Evolutionary conservation across 306 rosid species (phyloP).

Genomic region (Pterocarpus macrocarpus): DNA sequence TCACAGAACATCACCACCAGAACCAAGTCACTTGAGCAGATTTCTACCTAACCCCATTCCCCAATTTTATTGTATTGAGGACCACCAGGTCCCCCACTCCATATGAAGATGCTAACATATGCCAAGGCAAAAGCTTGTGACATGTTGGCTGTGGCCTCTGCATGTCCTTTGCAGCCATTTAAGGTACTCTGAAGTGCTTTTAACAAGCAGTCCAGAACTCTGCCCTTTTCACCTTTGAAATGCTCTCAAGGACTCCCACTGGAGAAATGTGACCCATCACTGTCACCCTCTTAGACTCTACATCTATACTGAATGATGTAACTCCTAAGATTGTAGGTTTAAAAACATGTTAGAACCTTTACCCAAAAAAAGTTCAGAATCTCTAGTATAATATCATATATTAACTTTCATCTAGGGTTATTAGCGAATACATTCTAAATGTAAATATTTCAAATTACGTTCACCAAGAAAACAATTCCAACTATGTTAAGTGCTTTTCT

Average conservation of each 20-base stretch:
- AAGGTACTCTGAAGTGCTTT: constrained; percentile 45
- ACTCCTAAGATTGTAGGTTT: constrained; percentile 64
- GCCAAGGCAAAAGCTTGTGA: constrained; percentile 13
- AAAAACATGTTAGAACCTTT: constrained; percentile 9
- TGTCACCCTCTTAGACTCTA: constrained; percentile 86
- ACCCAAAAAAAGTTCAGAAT: not conserved
- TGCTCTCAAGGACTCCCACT: constrained; percentile 74
- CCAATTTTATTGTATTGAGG: constrained; percentile 39
- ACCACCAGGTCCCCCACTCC: constrained; percentile 44
- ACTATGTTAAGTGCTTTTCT: not conserved
- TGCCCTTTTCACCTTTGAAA: constrained; percentile 89
- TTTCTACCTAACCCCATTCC: constrained; percentile 34
- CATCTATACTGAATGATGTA: constrained; percentile 85
- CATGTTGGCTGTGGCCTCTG: constrained; percentile 39
- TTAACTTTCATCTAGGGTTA: not conserved
- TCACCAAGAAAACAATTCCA: not conserved
- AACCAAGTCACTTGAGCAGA: constrained; percentile 40
- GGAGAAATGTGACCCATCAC: constrained; percentile 94
- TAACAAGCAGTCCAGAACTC: constrained; percentile 65
- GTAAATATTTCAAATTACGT: not conserved
- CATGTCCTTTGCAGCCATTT: constrained; percentile 32
- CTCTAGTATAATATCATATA: not conserved
- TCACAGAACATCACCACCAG: constrained; percentile 34
- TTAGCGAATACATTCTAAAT: not conserved
- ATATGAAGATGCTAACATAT: constrained; percentile 26